Evolutionary conservation across 1,284 basidiomycete species (phyloP).

Genomic region (Leccinum angustisporum): DNA sequence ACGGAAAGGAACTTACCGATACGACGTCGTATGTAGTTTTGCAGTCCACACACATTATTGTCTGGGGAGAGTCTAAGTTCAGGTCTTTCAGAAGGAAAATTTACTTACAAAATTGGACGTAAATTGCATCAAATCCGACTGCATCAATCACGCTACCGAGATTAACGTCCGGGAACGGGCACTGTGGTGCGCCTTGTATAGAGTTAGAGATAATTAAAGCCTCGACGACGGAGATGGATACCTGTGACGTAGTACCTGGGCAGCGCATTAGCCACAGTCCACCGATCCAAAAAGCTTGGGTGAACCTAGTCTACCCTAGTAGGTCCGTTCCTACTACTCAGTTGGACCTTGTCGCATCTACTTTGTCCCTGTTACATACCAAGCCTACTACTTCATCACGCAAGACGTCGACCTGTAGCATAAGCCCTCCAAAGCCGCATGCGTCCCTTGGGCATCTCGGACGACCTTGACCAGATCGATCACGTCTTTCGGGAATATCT

Average conservation of each 20-base stretch:
- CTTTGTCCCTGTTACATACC: too few species aligned
- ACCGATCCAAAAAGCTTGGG: background rate
- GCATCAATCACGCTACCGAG: conserved; percentile 53
- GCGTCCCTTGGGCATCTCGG: too few species aligned
- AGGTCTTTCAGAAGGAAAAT: background rate
- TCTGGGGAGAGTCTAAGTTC: conserved; percentile 28
- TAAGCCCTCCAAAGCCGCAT: too few species aligned
- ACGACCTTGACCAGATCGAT: too few species aligned
- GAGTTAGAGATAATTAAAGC: background rate
- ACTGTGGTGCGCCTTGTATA: conserved; percentile 50
- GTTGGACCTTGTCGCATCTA: too few species aligned
- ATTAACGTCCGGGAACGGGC: conserved; percentile 62
- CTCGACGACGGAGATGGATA: conserved; percentile 18
- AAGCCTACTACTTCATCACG: too few species aligned
- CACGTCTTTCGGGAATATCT: too few species aligned
- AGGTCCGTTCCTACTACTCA: too few species aligned
- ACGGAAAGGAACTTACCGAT: conserved; percentile 34
- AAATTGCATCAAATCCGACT: conserved; percentile 61
- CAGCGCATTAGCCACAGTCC: background rate
- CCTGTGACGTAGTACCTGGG: conserved; percentile 57
- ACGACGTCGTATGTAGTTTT: conserved; percentile 43
- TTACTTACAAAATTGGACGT: conserved; percentile 56
- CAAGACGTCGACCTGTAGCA: too few species aligned
- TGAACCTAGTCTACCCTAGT: too few species aligned
- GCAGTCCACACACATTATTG: conserved; percentile 60